Percentiles rank a stretch among this genome's conserved stretches.
phyloP scores from a whole-genome alignment of 768 basidiomycete genomes.

The Leccinum arenicola region DNA sequence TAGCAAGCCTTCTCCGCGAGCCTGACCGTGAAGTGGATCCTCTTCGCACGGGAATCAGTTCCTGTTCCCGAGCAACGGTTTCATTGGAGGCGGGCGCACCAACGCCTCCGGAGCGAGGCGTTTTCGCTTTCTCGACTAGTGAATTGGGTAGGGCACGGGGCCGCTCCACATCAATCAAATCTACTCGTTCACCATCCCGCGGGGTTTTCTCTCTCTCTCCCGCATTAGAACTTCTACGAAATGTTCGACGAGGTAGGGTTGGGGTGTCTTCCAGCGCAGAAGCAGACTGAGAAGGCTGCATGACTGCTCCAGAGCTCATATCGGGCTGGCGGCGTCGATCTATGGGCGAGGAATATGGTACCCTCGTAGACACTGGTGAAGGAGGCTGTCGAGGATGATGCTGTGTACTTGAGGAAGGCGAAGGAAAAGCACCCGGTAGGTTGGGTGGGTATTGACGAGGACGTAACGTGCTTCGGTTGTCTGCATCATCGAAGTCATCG shows the following conservation, averaged over 20 bases:
- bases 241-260: constrained; percentile 22
- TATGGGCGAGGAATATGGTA: constrained; percentile 19
- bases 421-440: constrained; percentile 27
- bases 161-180: constrained; percentile 19
- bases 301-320: constrained; percentile 11
- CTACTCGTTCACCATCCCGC: constrained; percentile 26
- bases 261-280: constrained; percentile 33
- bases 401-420: constrained; percentile 38
- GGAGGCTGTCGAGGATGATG: constrained; percentile 38
- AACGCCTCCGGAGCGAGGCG: constrained; percentile 14
- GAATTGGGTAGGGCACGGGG: constrained; percentile 14
- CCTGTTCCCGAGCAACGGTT: constrained; percentile 18
- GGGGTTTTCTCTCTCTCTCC: constrained; percentile 23
- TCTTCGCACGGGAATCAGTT: constrained; percentile 11
- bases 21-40: constrained; percentile 14
- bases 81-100: constrained; percentile 24
- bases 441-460: constrained; percentile 34
- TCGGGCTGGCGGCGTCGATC: constrained; percentile 30
- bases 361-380: constrained; percentile 32
- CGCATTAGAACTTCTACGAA: constrained; percentile 27
- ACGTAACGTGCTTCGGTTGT: constrained; percentile 46
- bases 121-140: constrained; percentile 17
- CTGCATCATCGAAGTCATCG: constrained; percentile 59
- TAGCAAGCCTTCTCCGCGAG: constrained; percentile 15
- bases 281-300: constrained; percentile 29